phyloP scores from a whole-genome alignment of 345 rosid species.

The Iberis pinnata region DNA sequence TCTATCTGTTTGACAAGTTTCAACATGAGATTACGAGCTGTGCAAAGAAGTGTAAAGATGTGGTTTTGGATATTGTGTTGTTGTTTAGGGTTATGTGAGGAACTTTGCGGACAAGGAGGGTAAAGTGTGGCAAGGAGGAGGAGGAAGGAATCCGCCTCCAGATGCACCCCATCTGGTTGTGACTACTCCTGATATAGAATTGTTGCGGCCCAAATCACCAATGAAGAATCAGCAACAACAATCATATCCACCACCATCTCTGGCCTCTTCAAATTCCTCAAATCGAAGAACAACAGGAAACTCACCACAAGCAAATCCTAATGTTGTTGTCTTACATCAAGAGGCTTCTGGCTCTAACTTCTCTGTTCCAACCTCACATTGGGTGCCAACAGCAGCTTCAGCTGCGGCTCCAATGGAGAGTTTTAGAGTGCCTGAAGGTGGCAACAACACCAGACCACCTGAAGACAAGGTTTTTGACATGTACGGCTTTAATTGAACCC shows the following conservation, averaged over 20 bases:
- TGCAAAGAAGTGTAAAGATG: neutral
- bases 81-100: conserved; percentile 50
- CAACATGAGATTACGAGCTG: no score
- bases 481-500: conserved; percentile 21
- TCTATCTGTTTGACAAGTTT: neutral
- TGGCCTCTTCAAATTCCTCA: conserved; percentile 49
- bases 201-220: conserved; percentile 90
- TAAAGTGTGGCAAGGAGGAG: conserved; percentile 97
- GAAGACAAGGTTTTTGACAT: conserved; percentile 30
- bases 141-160: conserved; percentile 93
- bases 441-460: conserved; percentile 31
- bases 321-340: conserved; percentile 41
- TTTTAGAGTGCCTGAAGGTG: conserved; percentile 52
- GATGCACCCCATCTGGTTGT: conserved; percentile 81
- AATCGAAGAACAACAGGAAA: conserved; percentile 61
- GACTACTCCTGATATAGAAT: conserved; percentile 81
- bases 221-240: conserved; percentile 94
- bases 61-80: conserved; percentile 7
- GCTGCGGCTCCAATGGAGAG: conserved; percentile 50
- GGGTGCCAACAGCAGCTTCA: conserved; percentile 30
- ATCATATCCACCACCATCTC: conserved; percentile 58
- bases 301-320: conserved; percentile 71
- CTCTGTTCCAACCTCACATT: conserved; percentile 47
- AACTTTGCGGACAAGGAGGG: conserved; percentile 90
- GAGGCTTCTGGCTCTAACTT: conserved; percentile 57